phyloP scores from a whole-genome alignment of 2,329 filamentous ascomycete genomes.

The Xylaria sp. region DNA sequence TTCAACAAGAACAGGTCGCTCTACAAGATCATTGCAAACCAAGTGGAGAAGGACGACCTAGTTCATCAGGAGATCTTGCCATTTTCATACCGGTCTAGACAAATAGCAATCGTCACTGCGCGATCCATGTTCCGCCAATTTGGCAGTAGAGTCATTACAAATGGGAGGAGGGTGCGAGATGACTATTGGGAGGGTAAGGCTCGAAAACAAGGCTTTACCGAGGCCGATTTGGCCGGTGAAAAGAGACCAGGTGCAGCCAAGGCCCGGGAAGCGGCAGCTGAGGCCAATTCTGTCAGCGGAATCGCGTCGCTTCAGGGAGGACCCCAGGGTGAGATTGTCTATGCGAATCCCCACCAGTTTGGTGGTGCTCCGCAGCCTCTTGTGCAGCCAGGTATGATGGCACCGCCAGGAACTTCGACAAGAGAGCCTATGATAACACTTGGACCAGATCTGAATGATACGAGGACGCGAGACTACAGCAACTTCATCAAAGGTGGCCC shows the following conservation, averaged over 20 bases:
- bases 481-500: conserved; percentile 81
- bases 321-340: conserved; percentile 87
- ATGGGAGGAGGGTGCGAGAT: conserved; percentile 90
- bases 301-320: conserved; percentile 67
- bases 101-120: conserved; percentile 97
- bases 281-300: conserved; percentile 67
- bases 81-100: conserved; percentile 96
- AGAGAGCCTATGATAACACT: conserved; percentile 88
- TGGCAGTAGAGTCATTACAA: conserved; percentile 90
- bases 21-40: conserved; percentile 97
- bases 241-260: conserved; percentile 94
- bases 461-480: conserved; percentile 82
- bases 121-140: conserved; percentile 99
- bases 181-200: conserved; percentile 99
- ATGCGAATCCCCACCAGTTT: conserved; percentile 79
- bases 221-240: conserved; percentile 94
- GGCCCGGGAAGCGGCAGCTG: conserved; percentile 82
- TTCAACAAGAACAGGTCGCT: conserved; percentile 99
- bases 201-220: conserved; percentile 96
- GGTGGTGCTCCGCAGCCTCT: conserved; percentile 74
- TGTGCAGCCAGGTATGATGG: conserved; percentile 78
- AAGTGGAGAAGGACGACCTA: conserved; percentile 95
- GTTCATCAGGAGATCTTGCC: conserved; percentile 95
- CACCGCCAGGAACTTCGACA: conserved; percentile 72
- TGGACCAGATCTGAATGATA: conserved; percentile 80